Evolutionary conservation across 768 basidiomycete species (phyloP).

Genomic region (Asterophora lycoperdoides): DNA sequence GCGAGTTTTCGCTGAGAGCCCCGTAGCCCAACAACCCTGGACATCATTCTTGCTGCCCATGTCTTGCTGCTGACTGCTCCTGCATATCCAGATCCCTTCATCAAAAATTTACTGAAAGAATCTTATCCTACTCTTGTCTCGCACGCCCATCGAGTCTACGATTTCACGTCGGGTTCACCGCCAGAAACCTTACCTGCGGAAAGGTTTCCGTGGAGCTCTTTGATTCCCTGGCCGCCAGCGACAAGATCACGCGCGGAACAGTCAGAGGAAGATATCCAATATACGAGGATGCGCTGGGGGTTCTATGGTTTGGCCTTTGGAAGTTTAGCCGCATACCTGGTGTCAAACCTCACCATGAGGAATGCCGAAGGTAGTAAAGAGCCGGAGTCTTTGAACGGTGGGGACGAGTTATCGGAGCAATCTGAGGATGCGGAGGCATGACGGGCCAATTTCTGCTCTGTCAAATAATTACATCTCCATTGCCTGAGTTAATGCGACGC

Average conservation of each 20-base stretch:
- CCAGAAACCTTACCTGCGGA: constrained; percentile 9
- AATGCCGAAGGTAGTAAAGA: too few species aligned
- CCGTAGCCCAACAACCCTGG: constrained; percentile 56
- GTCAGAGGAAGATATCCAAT: constrained; percentile 42
- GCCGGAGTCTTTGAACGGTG: not conserved
- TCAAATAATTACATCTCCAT: too few species aligned
- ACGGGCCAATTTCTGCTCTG: too few species aligned
- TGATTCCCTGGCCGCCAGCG: constrained; percentile 31
- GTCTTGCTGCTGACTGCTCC: constrained; percentile 55
- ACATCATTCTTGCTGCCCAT: constrained; percentile 65
- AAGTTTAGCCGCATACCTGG: constrained; percentile 37
- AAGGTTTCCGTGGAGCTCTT: constrained; percentile 33
- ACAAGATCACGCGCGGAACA: constrained; percentile 16
- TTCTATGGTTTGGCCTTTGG: constrained; percentile 48
- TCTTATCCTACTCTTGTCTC: constrained; percentile 54
- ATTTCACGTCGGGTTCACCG: constrained; percentile 20
- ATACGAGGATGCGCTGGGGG: constrained; percentile 46
- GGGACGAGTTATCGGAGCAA: too few species aligned
- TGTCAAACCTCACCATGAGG: constrained; percentile 5
- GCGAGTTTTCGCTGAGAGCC: not conserved
- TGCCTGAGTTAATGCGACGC: too few species aligned
- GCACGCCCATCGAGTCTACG: constrained; percentile 52
- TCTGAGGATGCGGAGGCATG: too few species aligned
- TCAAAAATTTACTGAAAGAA: constrained; percentile 50
- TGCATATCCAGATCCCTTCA: constrained; percentile 56